phyloP scores from a whole-genome alignment of 2,329 filamentous ascomycete genomes.

The Hymenoscyphus scutula region DNA sequence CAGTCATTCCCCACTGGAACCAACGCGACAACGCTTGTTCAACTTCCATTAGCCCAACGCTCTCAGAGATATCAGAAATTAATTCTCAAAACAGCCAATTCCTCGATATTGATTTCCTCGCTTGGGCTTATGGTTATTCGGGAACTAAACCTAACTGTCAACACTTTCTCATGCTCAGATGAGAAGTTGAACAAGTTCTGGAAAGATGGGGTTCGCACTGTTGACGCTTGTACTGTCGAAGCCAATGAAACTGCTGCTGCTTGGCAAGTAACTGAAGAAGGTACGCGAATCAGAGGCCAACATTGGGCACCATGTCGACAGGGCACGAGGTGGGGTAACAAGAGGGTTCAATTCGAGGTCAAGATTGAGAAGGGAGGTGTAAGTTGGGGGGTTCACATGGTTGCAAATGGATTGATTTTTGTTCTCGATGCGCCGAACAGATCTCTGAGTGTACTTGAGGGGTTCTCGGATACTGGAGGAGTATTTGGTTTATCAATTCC shows the following conservation, averaged over 20 bases:
- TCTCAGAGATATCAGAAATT: conserved; percentile 28
- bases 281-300: conserved; percentile 24
- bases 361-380: conserved; percentile 23
- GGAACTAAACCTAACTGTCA: conserved; percentile 15
- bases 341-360: conserved; percentile 21
- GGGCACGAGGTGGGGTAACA: conserved; percentile 26
- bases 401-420: conserved; percentile 28
- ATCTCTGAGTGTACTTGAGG: conserved; percentile 23
- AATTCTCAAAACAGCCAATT: conserved; percentile 24
- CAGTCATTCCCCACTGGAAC: conserved; percentile 17
- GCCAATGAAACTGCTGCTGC: conserved; percentile 25
- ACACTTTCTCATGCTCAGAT: conserved; percentile 25
- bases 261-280: conserved; percentile 25
- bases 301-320: conserved; percentile 28
- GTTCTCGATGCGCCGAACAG: conserved; percentile 19
- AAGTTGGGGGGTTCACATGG: conserved; percentile 29
- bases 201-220: conserved; percentile 23
- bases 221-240: conserved; percentile 27
- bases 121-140: conserved; percentile 23
- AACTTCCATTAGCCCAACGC: conserved; percentile 22
- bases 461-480: conserved; percentile 21
- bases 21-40: conserved; percentile 9
- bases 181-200: conserved; percentile 27
- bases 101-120: conserved; percentile 20
- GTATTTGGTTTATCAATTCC: conserved; percentile 22